phyloP scores from a whole-genome alignment of 495 filamentous ascomycete species.

The Sordaria brevicollis region DNA sequence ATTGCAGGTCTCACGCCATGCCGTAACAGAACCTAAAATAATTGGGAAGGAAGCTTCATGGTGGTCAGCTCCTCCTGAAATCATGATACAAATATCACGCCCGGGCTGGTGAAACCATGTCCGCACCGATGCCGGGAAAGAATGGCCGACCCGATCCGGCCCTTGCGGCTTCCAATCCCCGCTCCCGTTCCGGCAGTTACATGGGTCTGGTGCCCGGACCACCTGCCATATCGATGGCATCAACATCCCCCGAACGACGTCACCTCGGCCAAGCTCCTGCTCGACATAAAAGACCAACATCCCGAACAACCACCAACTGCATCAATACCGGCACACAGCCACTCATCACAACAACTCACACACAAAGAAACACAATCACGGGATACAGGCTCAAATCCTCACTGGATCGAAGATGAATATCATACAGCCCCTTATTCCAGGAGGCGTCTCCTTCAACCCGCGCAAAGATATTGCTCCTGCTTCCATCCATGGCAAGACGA shows the following conservation, averaged over 20 bases:
- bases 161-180: not conserved
- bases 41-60: not conserved
- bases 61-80: not conserved
- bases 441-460: conserved; percentile 18
- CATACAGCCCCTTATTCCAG: not conserved
- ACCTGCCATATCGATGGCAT: not conserved
- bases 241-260: not conserved
- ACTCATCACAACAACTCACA: no score
- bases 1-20: not conserved
- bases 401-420: no score
- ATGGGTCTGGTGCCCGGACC: not conserved
- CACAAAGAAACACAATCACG: rapidly evolving
- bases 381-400: not conserved
- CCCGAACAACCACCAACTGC: not conserved
- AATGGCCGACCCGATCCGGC: not conserved
- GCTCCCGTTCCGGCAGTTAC: not conserved
- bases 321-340: no score
- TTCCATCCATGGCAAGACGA: conserved; percentile 44
- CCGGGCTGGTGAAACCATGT: not conserved
- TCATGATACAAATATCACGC: not conserved
- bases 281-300: not conserved
- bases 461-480: conserved; percentile 41
- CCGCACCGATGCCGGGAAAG: not conserved
- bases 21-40: not conserved
- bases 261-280: not conserved